phyloP scores from a whole-genome alignment of 352 stramenopile species.

The Pythium dissotocum region DNA sequence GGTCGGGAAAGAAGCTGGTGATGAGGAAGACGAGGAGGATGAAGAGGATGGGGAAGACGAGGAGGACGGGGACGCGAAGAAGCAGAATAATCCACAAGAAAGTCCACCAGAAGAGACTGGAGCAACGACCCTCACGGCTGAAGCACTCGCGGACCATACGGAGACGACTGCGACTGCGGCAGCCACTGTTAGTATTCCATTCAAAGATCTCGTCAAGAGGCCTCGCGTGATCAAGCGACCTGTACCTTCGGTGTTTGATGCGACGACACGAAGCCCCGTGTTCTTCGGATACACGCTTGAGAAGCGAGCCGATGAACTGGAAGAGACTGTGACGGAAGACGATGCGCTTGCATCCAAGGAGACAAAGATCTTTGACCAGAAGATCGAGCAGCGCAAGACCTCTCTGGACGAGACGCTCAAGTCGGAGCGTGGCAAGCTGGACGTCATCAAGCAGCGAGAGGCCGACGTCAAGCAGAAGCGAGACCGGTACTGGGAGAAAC shows the following conservation, averaged over 20 bases:
- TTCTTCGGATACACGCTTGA: conserved; percentile 74
- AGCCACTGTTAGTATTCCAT: conserved; percentile 15
- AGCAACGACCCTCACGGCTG: conserved; percentile 13
- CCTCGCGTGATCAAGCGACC: conserved; percentile 51
- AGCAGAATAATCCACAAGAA: background rate
- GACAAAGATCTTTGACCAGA: conserved; percentile 49
- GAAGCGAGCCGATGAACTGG: conserved; percentile 43
- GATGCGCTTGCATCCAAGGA: conserved; percentile 36
- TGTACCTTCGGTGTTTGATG: conserved; percentile 48
- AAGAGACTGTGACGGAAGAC: conserved; percentile 38
- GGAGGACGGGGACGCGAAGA: conserved; percentile 19
- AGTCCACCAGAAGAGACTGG: background rate
- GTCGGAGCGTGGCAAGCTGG: conserved; percentile 59
- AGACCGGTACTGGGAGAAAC: conserved; percentile 62
- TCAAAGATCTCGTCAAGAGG: conserved; percentile 42
- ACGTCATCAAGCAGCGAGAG: conserved; percentile 51
- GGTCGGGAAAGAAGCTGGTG: conserved; percentile 4
- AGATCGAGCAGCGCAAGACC: conserved; percentile 41
- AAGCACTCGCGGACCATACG: conserved; percentile 34
- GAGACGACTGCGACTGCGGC: conserved; percentile 20
- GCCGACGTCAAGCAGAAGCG: conserved; percentile 48
- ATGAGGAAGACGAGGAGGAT: conserved; percentile 19
- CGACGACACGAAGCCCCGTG: conserved; percentile 45
- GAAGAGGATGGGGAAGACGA: conserved; percentile 17
- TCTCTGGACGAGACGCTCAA: conserved; percentile 37